Evolutionary conservation across 1,284 basidiomycete species (phyloP).

Genomic region (Sanghuangporus weigelae): DNA sequence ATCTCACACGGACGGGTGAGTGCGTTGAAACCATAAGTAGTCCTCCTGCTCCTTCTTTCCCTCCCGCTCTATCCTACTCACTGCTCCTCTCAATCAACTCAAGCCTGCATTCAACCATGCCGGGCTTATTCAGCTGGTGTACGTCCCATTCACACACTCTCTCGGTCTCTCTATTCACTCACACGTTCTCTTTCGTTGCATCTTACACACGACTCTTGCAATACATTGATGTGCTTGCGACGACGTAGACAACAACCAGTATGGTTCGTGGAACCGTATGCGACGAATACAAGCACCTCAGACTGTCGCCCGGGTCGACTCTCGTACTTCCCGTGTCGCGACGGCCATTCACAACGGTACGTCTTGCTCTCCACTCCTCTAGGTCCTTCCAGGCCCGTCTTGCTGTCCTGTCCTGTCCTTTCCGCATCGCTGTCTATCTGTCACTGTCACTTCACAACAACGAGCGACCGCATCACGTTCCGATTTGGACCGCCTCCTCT

Average conservation of each 20-base stretch:
- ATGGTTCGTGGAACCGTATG: constrained; percentile 51
- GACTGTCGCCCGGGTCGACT: constrained; percentile 46
- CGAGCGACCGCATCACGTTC: background rate
- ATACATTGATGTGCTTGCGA: background rate
- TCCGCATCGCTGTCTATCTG: background rate
- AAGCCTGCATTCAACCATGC: background rate
- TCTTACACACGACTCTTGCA: too few species aligned
- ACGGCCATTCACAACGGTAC: constrained; percentile 38
- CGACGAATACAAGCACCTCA: constrained; percentile 43
- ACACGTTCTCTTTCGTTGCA: background rate
- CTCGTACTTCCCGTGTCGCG: constrained; percentile 38
- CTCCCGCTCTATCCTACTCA: background rate
- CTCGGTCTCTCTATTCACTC: background rate
- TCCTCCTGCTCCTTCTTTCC: background rate
- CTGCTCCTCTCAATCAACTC: background rate
- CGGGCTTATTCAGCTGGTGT: constrained; percentile 1
- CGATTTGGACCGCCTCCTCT: background rate
- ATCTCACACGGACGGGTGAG: background rate
- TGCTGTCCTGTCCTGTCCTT: too few species aligned
- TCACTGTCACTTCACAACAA: background rate
- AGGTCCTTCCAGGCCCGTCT: constrained; percentile 22
- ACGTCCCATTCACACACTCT: background rate
- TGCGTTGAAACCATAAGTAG: background rate
- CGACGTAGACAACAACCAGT: constrained; percentile 41
- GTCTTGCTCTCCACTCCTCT: constrained; percentile 34